These are phyloP conservation scores for Aspergillus ochraceus DNA, from an alignment of 2,329 filamentous ascomycete genomes.

Conservation along the genomic window DNA sequence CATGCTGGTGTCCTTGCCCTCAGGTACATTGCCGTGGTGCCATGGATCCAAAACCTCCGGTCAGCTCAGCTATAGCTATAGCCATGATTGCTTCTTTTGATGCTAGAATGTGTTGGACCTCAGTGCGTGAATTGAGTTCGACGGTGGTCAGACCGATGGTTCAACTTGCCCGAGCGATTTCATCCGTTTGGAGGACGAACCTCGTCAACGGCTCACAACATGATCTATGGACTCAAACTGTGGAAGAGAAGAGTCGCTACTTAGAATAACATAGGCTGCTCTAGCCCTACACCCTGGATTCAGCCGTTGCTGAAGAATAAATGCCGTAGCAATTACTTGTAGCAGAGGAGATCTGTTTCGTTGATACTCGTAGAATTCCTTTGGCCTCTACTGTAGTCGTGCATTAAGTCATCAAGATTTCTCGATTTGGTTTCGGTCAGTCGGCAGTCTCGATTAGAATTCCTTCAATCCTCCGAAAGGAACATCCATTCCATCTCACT, in stretches of 20 bases:
- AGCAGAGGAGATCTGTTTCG: no score
- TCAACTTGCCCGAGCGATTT: not conserved
- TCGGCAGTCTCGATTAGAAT: not conserved
- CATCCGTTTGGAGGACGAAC: not conserved
- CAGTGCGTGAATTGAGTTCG: not conserved
- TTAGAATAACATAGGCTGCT: not conserved
- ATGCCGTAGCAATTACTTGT: no score
- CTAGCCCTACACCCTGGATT: not conserved
- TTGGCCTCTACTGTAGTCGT: no score
- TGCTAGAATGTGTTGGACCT: not conserved
- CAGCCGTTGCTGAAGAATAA: no score
- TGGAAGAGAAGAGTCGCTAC: not conserved
- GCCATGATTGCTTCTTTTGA: not conserved
- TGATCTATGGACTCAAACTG: no score
- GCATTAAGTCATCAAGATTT: not conserved
- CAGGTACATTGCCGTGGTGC: not conserved
- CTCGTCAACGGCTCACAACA: not conserved
- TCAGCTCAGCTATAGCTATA: not conserved
- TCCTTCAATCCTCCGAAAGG: not conserved
- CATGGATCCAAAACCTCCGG: not conserved
- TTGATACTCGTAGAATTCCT: no score
- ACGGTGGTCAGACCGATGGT: not conserved
- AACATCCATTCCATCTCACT: not conserved
- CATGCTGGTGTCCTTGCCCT: not conserved
- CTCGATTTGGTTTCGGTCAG: not conserved